Conservation (phyloP, 345 rosid species). For the Salix brachista region DNA sequence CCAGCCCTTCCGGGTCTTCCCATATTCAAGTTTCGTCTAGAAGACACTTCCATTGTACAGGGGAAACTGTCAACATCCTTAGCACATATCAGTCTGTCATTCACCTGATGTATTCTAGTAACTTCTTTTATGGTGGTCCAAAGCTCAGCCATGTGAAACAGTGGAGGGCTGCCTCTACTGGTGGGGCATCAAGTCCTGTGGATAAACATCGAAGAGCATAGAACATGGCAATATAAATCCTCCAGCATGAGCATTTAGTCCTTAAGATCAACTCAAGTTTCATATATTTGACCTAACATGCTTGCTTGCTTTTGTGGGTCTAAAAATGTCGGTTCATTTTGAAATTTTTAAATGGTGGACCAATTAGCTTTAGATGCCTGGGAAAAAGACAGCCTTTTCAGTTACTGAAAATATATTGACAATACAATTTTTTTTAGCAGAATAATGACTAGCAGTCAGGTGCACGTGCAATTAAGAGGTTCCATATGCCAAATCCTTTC, state of each 20-base stretch:
- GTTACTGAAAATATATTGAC: background rate
- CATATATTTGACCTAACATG: background rate
- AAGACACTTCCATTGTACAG: background rate
- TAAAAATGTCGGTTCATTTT: background rate
- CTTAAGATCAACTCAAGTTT: background rate
- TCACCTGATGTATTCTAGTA: background rate
- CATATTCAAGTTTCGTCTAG: background rate
- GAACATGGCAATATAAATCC: background rate
- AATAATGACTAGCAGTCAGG: background rate
- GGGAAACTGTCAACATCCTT: background rate
- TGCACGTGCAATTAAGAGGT: too few relatives aligned
- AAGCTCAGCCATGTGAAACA: background rate
- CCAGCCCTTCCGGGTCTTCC: background rate
- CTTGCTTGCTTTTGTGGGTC: background rate
- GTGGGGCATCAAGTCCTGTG: background rate
- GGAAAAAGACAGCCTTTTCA: background rate
- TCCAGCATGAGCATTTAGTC: background rate
- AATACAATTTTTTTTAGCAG: background rate
- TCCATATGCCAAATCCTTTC: too few relatives aligned
- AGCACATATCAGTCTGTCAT: background rate
- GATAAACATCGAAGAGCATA: background rate
- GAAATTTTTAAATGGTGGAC: background rate
- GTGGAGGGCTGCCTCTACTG: background rate
- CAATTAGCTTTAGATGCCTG: background rate
- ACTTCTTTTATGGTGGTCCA: background rate